phyloP scores from a whole-genome alignment of 805 yeast species.

The Candida silvicultrix region DNA sequence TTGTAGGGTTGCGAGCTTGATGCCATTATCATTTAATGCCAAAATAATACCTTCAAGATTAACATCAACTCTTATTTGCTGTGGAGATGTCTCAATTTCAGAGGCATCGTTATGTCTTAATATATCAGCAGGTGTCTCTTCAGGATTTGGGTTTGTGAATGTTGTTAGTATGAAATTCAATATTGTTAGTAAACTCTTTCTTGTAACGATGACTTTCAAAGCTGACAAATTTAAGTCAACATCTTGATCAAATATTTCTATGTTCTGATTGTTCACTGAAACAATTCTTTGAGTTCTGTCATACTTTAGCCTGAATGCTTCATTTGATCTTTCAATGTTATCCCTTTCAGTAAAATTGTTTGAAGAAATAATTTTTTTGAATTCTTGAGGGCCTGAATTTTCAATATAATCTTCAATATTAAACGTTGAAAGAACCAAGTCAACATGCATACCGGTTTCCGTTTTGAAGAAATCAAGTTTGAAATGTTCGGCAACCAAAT shows the following conservation, averaged over 20 bases:
- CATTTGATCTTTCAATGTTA: conserved; percentile 29
- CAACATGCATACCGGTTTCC: conserved; percentile 54
- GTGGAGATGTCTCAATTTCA: conserved; percentile 56
- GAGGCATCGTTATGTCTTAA: conserved; percentile 61
- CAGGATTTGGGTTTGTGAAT: conserved; percentile 76
- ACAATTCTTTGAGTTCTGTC: conserved; percentile 55
- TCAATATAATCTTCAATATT: conserved; percentile 73
- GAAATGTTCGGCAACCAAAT: conserved; percentile 62
- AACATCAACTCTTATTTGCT: conserved; percentile 63
- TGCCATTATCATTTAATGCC: conserved; percentile 76
- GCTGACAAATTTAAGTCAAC: conserved; percentile 72
- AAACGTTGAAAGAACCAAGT: conserved; percentile 57
- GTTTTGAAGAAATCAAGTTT: conserved; percentile 55
- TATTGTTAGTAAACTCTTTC: conserved; percentile 72
- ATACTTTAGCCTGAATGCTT: conserved; percentile 56
- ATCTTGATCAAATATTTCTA: conserved; percentile 74
- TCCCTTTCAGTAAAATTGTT: conserved; percentile 37
- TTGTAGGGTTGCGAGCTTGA: conserved; percentile 71
- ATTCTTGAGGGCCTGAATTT: conserved; percentile 51
- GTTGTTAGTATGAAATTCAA: conserved; percentile 80
- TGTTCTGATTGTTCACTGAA: conserved; percentile 41
- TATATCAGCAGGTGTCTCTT: conserved; percentile 62
- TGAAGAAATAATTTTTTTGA: conserved; percentile 66
- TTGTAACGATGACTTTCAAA: conserved; percentile 63
- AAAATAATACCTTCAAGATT: conserved; percentile 67